Evolutionary conservation across 192 early-diverging fungal species (phyloP).

Genomic region (Backusella psychrophila): DNA sequence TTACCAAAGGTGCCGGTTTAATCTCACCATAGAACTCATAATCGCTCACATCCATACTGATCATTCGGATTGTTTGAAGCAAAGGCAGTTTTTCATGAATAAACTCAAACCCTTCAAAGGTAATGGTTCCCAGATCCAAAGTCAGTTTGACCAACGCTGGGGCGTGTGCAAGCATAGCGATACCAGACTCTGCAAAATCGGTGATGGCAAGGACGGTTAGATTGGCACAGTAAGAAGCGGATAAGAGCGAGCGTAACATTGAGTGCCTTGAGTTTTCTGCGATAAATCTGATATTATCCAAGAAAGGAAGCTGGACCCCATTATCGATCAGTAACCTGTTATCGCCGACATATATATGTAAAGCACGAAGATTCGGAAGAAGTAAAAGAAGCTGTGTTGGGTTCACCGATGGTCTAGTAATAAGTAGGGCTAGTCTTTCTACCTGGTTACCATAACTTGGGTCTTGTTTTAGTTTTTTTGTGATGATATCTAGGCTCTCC

Average conservation of each 20-base stretch:
- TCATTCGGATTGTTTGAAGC: neutral
- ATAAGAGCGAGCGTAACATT: neutral
- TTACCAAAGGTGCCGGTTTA: neutral
- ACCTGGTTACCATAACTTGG: neutral
- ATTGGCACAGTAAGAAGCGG: neutral
- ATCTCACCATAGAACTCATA: neutral
- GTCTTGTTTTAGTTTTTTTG: neutral
- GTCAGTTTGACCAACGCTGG: neutral
- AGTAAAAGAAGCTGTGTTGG: neutral
- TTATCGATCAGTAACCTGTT: neutral
- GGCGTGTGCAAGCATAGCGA: neutral
- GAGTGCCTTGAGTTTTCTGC: neutral
- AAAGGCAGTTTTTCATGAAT: neutral
- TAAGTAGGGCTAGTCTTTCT: neutral
- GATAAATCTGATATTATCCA: neutral
- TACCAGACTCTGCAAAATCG: neutral
- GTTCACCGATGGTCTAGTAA: neutral
- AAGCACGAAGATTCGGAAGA: neutral
- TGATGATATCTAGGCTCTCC: neutral
- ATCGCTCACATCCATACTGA: neutral
- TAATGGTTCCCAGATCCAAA: neutral
- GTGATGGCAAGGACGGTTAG: neutral
- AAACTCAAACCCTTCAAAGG: neutral
- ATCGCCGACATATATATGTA: neutral
- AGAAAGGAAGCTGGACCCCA: neutral